These are phyloP conservation scores for Draba incana DNA, from an alignment of 345 rosid genomes.

Conservation along the genomic window DNA sequence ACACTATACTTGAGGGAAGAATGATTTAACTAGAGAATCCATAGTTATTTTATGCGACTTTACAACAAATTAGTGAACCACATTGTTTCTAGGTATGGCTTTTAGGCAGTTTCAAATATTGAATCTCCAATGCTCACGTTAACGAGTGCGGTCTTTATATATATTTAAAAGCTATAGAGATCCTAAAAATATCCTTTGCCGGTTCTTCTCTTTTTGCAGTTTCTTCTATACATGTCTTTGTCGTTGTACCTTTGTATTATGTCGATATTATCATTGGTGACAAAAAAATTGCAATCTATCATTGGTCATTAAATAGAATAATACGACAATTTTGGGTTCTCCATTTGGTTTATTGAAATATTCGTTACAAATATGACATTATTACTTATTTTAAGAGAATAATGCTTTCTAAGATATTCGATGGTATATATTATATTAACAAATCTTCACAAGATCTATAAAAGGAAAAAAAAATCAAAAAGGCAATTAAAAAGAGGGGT, in stretches of 20 bases:
- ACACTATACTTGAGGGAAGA: too few relatives aligned
- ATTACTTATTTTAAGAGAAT: neutral
- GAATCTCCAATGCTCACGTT: too few relatives aligned
- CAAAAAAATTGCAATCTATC: neutral
- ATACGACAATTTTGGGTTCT: neutral
- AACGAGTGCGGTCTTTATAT: too few relatives aligned
- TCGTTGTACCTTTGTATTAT: conserved; percentile 1
- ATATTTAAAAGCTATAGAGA: too few relatives aligned
- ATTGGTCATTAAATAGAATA: neutral
- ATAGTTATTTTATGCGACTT: conserved; percentile 1
- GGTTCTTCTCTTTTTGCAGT: neutral
- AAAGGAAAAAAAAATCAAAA: conserved; percentile 27
- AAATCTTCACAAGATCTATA: conserved; percentile 42
- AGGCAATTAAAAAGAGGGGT: conserved; percentile 35
- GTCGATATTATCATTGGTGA: neutral
- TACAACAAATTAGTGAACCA: neutral
- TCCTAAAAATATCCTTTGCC: neutral
- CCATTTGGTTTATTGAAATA: neutral
- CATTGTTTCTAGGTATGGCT: neutral
- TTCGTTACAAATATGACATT: neutral
- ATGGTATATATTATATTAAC: conserved; percentile 26
- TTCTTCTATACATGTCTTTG: neutral
- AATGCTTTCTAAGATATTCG: neutral
- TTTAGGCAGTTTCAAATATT: neutral
- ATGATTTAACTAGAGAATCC: too few relatives aligned